Evolutionary conservation across 495 filamentous ascomycete genomes (phyloP), one percentile per base, ranked within the genome.

Genomic region (Neurospora sp.): DNA sequence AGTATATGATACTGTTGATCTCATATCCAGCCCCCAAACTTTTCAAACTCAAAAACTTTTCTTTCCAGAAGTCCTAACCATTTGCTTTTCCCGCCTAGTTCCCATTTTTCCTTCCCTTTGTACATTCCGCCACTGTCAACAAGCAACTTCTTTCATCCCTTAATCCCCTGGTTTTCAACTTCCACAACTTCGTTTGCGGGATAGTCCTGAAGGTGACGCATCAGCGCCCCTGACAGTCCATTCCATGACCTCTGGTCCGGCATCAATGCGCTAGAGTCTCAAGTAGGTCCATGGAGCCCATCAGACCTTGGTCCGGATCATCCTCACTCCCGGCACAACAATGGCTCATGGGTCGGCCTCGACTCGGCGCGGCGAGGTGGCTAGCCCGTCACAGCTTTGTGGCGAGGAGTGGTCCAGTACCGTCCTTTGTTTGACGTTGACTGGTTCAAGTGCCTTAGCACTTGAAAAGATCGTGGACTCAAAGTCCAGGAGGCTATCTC

Each of bases 401-500:
- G 53, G 53, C 53, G 6, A 5, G 53, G 27, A 65, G 27, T 65
- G 53, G 27, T 35, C 53, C 53, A 65, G 53, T 65, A 35, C 53
- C 53, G 53, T 65, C 53, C 14, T 65, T 65, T 14, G 27, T 65
- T 65, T 65, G 53, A 65, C 53, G 53, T 65, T 65, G 53, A 65
- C 53, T 65, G 53, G 53, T 65, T 35, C 53, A 65, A 65, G 53
- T 37, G 53, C 35, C 53, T 27, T 65, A 65, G 27, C 53, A 35
- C 53, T 65, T 65, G 53, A 65, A 65, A 14, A 65, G 27, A 65
- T 65, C 27, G 53, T 35, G 6, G 27, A 65, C 22, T 18, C 22
- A 31, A 65, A 9, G 53, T 35, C 53, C 53, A 65, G 53, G 65
- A 39, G 20, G 38, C 39, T 42, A 45, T 80, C 76, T 69, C 74